Conservation (phyloP, 2,329 filamentous ascomycete genomes). For the Penicillium aurantiogriseum region DNA sequence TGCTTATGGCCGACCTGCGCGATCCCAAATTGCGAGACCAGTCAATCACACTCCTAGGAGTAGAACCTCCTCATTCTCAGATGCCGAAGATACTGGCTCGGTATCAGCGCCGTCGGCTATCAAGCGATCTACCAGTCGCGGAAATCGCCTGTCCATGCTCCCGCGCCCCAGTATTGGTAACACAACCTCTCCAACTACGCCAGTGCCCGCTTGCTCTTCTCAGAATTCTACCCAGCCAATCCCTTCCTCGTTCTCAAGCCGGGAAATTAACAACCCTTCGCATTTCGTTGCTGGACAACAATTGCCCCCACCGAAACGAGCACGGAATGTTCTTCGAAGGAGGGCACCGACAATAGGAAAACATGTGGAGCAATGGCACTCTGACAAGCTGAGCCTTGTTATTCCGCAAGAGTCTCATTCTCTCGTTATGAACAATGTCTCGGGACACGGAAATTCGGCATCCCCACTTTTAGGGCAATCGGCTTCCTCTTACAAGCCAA, state of each 20-base stretch:
- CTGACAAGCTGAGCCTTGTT: constrained; percentile 33
- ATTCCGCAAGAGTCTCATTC: constrained; percentile 27
- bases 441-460: constrained; percentile 10
- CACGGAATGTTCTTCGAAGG: constrained; percentile 43
- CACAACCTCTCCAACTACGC: constrained; percentile 18
- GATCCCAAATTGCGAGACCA: constrained; percentile 30
- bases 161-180: constrained; percentile 29
- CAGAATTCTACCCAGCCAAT: constrained; percentile 12
- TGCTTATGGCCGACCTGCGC: constrained; percentile 19
- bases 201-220: constrained; percentile 13
- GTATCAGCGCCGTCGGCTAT: constrained; percentile 21
- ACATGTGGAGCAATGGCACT: constrained; percentile 25
- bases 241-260: constrained; percentile 14
- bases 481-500: constrained; percentile 17
- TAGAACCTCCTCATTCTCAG: constrained; percentile 32
- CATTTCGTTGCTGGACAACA: constrained; percentile 15
- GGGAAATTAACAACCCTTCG: constrained; percentile 16
- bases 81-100: constrained; percentile 24
- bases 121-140: constrained; percentile 22
- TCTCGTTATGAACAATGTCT: constrained; percentile 16
- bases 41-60: constrained; percentile 20
- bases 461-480: constrained; percentile 10
- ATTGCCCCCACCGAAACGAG: constrained; percentile 24
- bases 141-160: constrained; percentile 30
- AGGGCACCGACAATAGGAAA: constrained; percentile 44